Percentiles rank a stretch among this genome's conserved stretches.
Evolutionary conservation across 495 filamentous ascomycete genomes (phyloP).

Genomic region (Cercophora samala): DNA sequence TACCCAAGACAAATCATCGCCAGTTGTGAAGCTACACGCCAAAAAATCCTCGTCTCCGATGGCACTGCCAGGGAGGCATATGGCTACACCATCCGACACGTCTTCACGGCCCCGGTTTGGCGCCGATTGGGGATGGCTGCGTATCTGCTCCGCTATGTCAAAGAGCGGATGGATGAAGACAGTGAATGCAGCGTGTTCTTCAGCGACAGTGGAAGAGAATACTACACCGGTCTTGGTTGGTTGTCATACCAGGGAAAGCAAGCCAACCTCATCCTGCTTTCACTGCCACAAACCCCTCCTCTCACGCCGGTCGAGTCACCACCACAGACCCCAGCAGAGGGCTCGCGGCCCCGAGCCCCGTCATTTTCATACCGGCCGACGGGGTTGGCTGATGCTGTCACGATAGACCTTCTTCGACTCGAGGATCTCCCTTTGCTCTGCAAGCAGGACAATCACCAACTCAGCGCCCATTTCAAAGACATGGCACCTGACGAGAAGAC

Average conservation of each 20-base stretch:
- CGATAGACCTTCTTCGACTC: constrained; percentile 31
- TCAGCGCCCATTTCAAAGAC: constrained; percentile 33
- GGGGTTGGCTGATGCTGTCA: background rate
- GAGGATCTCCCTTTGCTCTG: constrained; percentile 55
- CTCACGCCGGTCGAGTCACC: background rate
- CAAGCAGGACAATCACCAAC: constrained; percentile 47
- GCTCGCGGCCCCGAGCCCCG: background rate
- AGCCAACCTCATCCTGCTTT: constrained; percentile 54
- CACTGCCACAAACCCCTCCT: background rate
- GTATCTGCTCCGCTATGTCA: constrained; percentile 46
- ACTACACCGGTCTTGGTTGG: constrained; percentile 81
- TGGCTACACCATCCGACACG: constrained; percentile 76
- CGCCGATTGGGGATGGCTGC: constrained; percentile 75
- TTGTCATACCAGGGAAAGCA: constrained; percentile 65
- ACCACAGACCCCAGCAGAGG: constrained; percentile 19
- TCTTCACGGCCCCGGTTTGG: constrained; percentile 69
- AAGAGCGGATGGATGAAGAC: constrained; percentile 44
- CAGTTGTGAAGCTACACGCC: constrained; percentile 77
- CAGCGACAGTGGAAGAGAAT: constrained; percentile 85
- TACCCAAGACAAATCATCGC: constrained; percentile 55
- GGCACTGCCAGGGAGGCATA: constrained; percentile 55
- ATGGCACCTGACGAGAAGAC: constrained; percentile 33
- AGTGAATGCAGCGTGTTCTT: constrained; percentile 68
- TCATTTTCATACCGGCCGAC: constrained; percentile 19
- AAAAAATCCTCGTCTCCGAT: constrained; percentile 57